Evolutionary conservation across 2,329 filamentous ascomycete species (phyloP), one percentile per base, ranked within the genome.

Genomic region (Phyllosticta citribraziliensis): DNA sequence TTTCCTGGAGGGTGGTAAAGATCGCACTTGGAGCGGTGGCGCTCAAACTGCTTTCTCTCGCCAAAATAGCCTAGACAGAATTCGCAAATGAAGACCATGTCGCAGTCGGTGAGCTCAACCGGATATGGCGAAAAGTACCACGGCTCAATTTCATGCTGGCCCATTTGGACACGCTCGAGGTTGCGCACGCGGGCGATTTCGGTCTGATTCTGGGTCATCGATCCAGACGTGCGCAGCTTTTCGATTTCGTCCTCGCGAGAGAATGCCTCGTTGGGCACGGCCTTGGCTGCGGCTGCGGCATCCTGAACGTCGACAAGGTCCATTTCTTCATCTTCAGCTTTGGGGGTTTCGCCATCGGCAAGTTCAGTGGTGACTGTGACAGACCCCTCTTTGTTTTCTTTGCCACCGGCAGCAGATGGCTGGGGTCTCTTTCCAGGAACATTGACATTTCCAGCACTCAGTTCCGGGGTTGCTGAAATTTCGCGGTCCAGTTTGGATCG

Each of bases 81-180:
- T 73, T 99, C 95, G 82, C 95, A 97, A 68, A 99, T 93, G 76
- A 89, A 97, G 66, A 97, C 89, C 65, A 94, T 82, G 67, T 99
- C 94, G 67, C 88, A 88, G 67, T 94, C 88, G 22, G 88, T 87
- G 72, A 96, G 97, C 2, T 86, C 81, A 70, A 95, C 88, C 0
- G 94, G 94, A 69, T 99, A 99, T 0, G 94, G 94, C 5, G 91
- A 96, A 77, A 99, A 99, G 74, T 99, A 99, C 94, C 94, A 99
- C 0, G 94, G 94, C 72, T 96, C 95, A 52, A 99, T 84, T 69
- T 97, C 91, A 71, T 86, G 88, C 67, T 87, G 86, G 53, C 94
- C 95, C 80, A 99, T 97, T 72, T 97, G 93, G 3, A 99, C 87
- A 66, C 88, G 92, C 60, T 89, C 90, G 66, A 99, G 86, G 71